These are phyloP conservation scores for Rhododendron ferrugineum DNA, from an alignment of 148 eudicot genomes.

Conservation along the genomic window DNA sequence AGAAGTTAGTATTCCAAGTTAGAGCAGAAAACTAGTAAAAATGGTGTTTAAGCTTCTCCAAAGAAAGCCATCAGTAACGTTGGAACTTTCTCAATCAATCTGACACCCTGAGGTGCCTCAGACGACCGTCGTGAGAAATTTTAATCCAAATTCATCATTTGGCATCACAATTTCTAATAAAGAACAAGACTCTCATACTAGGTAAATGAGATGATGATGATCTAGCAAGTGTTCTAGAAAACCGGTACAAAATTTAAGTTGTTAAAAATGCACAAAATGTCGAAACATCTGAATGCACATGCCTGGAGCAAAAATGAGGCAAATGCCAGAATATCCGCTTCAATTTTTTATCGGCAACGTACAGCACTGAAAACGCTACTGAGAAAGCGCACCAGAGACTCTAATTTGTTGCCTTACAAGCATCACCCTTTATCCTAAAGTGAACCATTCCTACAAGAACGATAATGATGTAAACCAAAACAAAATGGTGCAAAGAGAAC, in stretches of 20 bases:
- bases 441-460: background rate
- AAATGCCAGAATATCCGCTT: conserved; percentile 25
- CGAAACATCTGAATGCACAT: conserved; percentile 23
- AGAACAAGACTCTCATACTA: background rate
- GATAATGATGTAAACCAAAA: background rate
- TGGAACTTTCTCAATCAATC: background rate
- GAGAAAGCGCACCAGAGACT: conserved; percentile 24
- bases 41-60: too few species aligned
- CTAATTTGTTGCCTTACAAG: conserved; percentile 24
- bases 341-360: conserved; percentile 23
- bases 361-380: conserved; percentile 21
- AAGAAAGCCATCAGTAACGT: background rate
- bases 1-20: background rate
- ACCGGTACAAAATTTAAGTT: too few species aligned
- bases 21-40: too few species aligned
- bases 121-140: conserved; percentile 12
- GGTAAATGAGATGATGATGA: background rate
- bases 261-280: conserved; percentile 3
- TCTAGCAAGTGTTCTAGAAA: too few species aligned
- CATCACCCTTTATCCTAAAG: background rate
- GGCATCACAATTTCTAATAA: background rate
- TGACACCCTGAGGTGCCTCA: background rate
- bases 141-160: conserved; percentile 8
- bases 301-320: background rate
- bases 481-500: background rate